Evolutionary conservation across 2,329 filamentous ascomycete genomes (phyloP).

Genomic region (Trichophyton verrucosum): DNA sequence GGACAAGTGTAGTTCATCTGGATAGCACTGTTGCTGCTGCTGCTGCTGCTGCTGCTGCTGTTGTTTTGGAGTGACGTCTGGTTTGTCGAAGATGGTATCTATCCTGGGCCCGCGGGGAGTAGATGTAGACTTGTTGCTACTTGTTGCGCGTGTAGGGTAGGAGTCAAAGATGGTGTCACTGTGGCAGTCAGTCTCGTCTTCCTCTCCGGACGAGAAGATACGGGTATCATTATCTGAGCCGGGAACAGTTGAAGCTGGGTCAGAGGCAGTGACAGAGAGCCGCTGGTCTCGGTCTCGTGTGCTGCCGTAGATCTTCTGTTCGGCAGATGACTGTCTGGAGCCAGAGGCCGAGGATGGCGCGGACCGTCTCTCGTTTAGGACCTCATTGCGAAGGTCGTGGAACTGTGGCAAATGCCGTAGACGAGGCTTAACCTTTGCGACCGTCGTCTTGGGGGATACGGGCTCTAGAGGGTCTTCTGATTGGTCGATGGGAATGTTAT

Average conservation of each 20-base stretch:
- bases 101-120: slow-evolving; percentile 46
- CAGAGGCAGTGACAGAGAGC: slow-evolving; percentile 45
- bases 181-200: slow-evolving; percentile 49
- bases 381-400: slow-evolving; percentile 11
- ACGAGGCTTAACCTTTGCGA: slow-evolving; percentile 7
- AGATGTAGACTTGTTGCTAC: slow-evolving; percentile 39
- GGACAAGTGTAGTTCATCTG: not conserved
- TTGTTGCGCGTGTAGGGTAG: slow-evolving; percentile 47
- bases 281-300: slow-evolving; percentile 30
- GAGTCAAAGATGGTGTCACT: slow-evolving; percentile 53
- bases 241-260: slow-evolving; percentile 46
- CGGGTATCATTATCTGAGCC: slow-evolving; percentile 50
- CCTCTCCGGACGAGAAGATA: slow-evolving; percentile 45
- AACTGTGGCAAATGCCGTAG: slow-evolving; percentile 13
- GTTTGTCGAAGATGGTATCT: slow-evolving; percentile 49
- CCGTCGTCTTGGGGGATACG: not conserved
- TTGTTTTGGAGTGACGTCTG: not conserved
- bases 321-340: slow-evolving; percentile 3
- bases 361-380: slow-evolving; percentile 1
- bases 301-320: not conserved
- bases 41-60: no score
- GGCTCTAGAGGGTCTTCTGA: slow-evolving; percentile 10
- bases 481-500: slow-evolving; percentile 8
- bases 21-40: not conserved
- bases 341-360: slow-evolving; percentile 3